Evolutionary conservation across 495 filamentous ascomycete species (phyloP).

Genomic region (Pyrenula aspistea): DNA sequence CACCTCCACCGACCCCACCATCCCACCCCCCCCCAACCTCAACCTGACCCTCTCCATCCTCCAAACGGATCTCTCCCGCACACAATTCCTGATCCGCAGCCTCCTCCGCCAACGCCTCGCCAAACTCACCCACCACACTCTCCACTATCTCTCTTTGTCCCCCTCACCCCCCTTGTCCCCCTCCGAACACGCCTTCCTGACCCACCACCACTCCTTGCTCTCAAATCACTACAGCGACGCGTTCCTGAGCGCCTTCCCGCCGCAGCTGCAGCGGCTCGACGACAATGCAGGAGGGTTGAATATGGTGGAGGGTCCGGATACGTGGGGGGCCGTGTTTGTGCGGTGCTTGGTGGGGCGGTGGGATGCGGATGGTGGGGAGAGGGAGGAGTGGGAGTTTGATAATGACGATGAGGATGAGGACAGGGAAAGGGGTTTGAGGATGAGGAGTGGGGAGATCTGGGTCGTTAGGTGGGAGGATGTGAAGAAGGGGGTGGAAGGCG

Average conservation of each 20-base stretch:
- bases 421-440: constrained; percentile 35
- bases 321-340: constrained; percentile 72
- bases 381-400: constrained; percentile 30
- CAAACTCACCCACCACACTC: constrained; percentile 44
- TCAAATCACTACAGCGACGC: constrained; percentile 69
- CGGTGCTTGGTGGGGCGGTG: constrained; percentile 48
- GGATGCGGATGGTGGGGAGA: constrained; percentile 37
- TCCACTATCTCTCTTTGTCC: constrained; percentile 30
- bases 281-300: constrained; percentile 79
- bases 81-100: constrained; percentile 80
- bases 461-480: constrained; percentile 82
- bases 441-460: constrained; percentile 72
- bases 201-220: constrained; percentile 68
- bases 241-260: constrained; percentile 73
- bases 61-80: constrained; percentile 90
- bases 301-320: constrained; percentile 85
- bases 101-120: constrained; percentile 73
- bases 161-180: constrained; percentile 48
- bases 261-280: constrained; percentile 65
- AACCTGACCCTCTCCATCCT: constrained; percentile 90
- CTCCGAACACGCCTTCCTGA: constrained; percentile 64
- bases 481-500: constrained; percentile 53
- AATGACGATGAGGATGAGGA: constrained; percentile 40
- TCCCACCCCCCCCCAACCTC: constrained; percentile 68
- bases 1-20: constrained; percentile 36